Conservation (phyloP, 495 filamentous ascomycete species). For the Hapsidospora chrysogenum region DNA sequence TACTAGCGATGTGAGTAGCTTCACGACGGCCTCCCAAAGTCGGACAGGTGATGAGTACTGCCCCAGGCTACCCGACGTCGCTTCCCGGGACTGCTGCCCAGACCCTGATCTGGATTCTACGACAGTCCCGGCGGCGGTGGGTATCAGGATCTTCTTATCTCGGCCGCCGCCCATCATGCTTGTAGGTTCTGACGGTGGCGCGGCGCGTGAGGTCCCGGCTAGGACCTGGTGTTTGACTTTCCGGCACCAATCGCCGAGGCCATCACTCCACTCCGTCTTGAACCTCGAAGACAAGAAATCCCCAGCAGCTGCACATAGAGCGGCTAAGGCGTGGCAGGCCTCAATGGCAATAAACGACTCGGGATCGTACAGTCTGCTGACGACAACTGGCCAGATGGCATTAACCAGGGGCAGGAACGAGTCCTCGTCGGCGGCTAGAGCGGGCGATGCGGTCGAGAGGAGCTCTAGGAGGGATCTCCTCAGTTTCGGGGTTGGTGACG, state of each 20-base stretch:
- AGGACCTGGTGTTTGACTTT: conserved; percentile 14
- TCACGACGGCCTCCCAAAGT: conserved; percentile 41
- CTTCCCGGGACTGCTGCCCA: background rate
- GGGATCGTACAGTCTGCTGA: conserved; percentile 51
- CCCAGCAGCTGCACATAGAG: conserved; percentile 48
- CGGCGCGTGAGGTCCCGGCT: conserved; percentile 9
- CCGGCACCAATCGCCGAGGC: conserved; percentile 24
- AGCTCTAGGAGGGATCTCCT: conserved; percentile 62
- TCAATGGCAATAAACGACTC: conserved; percentile 59
- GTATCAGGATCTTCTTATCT: conserved; percentile 10
- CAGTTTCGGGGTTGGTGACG: conserved; percentile 60
- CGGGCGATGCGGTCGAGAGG: conserved; percentile 46
- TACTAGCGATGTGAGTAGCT: conserved; percentile 34
- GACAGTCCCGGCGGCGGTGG: conserved; percentile 8
- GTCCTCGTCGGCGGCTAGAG: conserved; percentile 56
- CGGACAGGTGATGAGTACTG: conserved; percentile 34
- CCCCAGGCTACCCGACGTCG: conserved; percentile 17
- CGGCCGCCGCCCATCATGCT: conserved; percentile 7
- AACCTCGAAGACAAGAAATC: conserved; percentile 65
- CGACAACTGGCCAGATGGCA: conserved; percentile 69
- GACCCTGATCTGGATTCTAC: conserved; percentile 14
- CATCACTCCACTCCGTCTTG: conserved; percentile 47
- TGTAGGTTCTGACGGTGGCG: too few species aligned
- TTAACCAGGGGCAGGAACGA: conserved; percentile 79
- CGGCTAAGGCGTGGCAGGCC: conserved; percentile 46